Evolutionary conservation across 768 basidiomycete genomes (phyloP).

Genomic region (Thelephora ganbajun): DNA sequence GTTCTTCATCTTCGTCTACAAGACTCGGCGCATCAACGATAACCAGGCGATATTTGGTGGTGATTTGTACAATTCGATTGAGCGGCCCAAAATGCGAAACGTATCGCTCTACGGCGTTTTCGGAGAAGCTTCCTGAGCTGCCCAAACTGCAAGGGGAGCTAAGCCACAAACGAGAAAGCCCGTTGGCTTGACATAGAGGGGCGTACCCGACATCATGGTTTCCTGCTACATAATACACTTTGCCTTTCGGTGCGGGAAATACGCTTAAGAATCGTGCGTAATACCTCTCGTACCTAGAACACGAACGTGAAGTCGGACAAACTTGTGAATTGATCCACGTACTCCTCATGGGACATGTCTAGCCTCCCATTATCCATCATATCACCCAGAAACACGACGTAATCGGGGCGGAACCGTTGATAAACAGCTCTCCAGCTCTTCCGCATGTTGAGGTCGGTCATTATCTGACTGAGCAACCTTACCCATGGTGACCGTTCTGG

Average conservation of each 20-base stretch:
- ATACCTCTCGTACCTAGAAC: conserved; percentile 59
- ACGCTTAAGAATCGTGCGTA: conserved; percentile 54
- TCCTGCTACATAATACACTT: conserved; percentile 62
- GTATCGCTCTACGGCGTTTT: conserved; percentile 34
- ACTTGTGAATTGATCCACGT: conserved; percentile 3
- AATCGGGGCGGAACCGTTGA: conserved; percentile 46
- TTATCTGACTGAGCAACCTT: conserved; percentile 42
- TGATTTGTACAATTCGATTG: conserved; percentile 47
- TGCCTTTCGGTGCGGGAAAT: conserved; percentile 38
- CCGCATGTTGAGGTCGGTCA: conserved; percentile 73
- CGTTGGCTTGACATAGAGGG: conserved; percentile 1
- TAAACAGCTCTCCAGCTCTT: conserved; percentile 67
- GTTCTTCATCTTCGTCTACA: conserved; percentile 51
- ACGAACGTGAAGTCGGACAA: conserved; percentile 1
- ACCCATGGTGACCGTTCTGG: conserved; percentile 40
- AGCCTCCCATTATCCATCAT: conserved; percentile 82
- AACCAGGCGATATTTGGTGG: conserved; percentile 51
- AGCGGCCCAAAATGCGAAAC: conserved; percentile 61
- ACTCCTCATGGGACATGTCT: conserved; percentile 56
- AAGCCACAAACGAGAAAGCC: conserved; percentile 1
- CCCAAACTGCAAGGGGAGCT: conserved; percentile 16
- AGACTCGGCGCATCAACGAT: conserved; percentile 63
- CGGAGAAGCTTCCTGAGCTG: conserved; percentile 12
- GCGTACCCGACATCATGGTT: conserved; percentile 81
- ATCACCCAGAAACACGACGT: conserved; percentile 76